Base-by-base conservation (phyloP, 306 rosid genomes). In the Acmispon strigosus region DNA sequence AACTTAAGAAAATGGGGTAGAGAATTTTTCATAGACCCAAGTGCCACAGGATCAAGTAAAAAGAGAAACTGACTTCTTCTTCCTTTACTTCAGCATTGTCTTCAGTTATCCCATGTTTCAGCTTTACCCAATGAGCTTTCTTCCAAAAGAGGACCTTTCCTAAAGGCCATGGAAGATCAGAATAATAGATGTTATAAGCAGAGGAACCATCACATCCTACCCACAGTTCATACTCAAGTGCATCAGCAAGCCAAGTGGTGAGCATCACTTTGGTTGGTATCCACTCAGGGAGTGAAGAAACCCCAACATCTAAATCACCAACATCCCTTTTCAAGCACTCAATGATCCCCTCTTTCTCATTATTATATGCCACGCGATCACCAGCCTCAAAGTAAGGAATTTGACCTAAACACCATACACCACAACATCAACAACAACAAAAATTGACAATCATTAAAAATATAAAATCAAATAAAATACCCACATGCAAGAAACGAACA, bases 141-240 rank as follows among this genome's bases (percentile, higher is more conserved):
- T 89, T 89, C 50, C 84, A 70, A 44, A 55, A 86, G 3, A 95
- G 80, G 53, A 85, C 55, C 85, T 84, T 95, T 72, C 96, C 87
- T 13, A 91, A 73, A 5, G 97, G 96, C 96, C 97, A 91, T 0
- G 99, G 96, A 56, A 95, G 96, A 66, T 88, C 93, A 47, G 99
- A 82, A 75, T 73, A 89, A 78, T 87, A 95, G 59, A 89, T 86
- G 22, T 24, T 76, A 73, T 78, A 54, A 48, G 90, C 93, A 74
- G 96, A 36, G 32, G 80, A 72, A 73, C 88, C 82, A 64, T 85
- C 88, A 77, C 79, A 72, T 52, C 85, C 97, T 29, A 95, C 58
- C 96, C 96, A 95, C 48, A 95, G 90, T 74, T 95, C 99, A 75
- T 85, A 95, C 7, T 18, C 69, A 59, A 88, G 66, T 27, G 99